Evolutionary conservation across 2,329 filamentous ascomycete genomes (phyloP).

Genomic region (Phialocephala sp.): DNA sequence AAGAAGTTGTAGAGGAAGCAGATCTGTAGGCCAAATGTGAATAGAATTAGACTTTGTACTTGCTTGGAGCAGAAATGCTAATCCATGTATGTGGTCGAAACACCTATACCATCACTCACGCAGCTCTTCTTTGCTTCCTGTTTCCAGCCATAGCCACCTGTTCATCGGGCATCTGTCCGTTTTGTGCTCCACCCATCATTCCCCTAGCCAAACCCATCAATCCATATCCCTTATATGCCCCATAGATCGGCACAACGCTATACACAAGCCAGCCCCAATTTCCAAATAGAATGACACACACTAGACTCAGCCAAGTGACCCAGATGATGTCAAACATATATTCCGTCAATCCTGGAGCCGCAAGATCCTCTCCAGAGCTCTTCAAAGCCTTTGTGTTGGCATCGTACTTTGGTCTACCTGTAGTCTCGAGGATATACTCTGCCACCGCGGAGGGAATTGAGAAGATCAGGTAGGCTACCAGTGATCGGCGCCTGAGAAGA

Average conservation of each 20-base stretch:
- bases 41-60: not conserved
- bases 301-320: constrained; percentile 84
- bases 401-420: constrained; percentile 77
- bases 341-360: constrained; percentile 87
- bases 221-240: constrained; percentile 42
- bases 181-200: constrained; percentile 42
- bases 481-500: constrained; percentile 65
- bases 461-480: constrained; percentile 73
- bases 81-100: not conserved
- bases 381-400: constrained; percentile 60
- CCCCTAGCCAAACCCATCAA: constrained; percentile 43
- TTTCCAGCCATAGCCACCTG: constrained; percentile 38
- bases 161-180: constrained; percentile 37
- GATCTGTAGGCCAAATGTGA: not conserved
- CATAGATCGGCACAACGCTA: constrained; percentile 42
- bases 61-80: not conserved
- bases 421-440: constrained; percentile 83
- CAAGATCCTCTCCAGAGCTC: constrained; percentile 84
- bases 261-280: constrained; percentile 78
- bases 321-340: constrained; percentile 98
- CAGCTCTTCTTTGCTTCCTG: constrained; percentile 43
- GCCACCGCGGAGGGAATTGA: constrained; percentile 78
- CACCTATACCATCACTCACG: constrained; percentile 15
- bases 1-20: not conserved
- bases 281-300: constrained; percentile 77